Percentiles rank a stretch among this genome's conserved stretches.
Conservation (phyloP, 2,329 filamentous ascomycete genomes). For the Talaromyces sp. region DNA sequence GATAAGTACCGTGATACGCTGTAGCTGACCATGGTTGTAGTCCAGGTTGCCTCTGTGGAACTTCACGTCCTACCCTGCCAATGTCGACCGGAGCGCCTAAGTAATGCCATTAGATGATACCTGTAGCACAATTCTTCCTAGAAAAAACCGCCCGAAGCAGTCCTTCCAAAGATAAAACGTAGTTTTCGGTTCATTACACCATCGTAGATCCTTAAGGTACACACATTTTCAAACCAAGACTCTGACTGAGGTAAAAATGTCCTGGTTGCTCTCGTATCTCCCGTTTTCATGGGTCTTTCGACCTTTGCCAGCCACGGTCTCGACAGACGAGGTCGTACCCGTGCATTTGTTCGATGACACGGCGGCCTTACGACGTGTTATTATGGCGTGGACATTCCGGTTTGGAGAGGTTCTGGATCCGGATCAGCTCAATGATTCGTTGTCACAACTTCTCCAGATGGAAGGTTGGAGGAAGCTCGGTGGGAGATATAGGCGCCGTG, state of each 20-base stretch:
- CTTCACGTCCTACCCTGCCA: too few relatives aligned
- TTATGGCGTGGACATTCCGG: constrained; percentile 1
- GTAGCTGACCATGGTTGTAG: too few relatives aligned
- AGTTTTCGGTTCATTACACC: neutral
- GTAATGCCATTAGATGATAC: too few relatives aligned
- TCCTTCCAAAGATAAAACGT: neutral
- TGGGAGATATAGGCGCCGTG: neutral
- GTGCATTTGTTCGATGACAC: constrained; percentile 1
- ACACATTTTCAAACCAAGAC: neutral
- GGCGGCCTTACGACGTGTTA: neutral
- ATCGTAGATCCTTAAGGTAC: neutral
- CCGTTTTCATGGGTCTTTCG: neutral
- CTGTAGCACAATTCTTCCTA: too few relatives aligned
- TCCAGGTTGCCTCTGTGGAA: too few relatives aligned
- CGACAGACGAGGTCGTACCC: neutral
- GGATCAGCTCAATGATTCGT: neutral
- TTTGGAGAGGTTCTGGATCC: constrained; percentile 4
- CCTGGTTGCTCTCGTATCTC: neutral
- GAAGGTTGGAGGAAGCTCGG: constrained; percentile 1
- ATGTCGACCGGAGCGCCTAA: too few relatives aligned
- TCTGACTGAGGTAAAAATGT: neutral
- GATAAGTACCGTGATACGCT: too few relatives aligned
- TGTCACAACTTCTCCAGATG: constrained; percentile 4
- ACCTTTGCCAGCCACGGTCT: neutral
- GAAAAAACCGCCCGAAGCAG: neutral